Evolutionary conservation across 2,329 filamentous ascomycete species (phyloP).

Genomic region (Trichoderma guizhouense): DNA sequence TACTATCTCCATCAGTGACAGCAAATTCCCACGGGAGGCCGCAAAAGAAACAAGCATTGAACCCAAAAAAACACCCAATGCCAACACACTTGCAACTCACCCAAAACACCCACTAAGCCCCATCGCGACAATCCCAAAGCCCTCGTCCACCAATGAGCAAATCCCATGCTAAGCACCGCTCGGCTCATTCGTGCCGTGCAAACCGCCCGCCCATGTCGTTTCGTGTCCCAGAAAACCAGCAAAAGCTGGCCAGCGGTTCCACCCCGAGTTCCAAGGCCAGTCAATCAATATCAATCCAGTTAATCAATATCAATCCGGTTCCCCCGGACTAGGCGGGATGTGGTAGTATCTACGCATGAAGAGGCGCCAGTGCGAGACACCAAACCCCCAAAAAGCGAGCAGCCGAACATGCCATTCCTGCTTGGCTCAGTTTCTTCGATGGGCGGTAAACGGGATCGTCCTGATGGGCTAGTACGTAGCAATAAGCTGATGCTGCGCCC

Average conservation of each 20-base stretch:
- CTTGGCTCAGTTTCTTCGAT: no score
- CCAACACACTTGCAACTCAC: neutral
- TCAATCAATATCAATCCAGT: neutral
- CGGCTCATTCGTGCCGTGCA: slow-evolving; percentile 16
- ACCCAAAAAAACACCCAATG: neutral
- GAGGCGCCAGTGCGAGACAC: neutral
- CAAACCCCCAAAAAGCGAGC: neutral
- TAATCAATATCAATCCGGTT: neutral
- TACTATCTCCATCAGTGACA: neutral
- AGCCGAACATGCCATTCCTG: no score
- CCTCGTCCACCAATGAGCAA: slow-evolving; percentile 6
- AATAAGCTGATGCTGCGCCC: slow-evolving; percentile 19
- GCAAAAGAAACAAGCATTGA: neutral
- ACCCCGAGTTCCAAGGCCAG: neutral
- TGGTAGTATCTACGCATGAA: neutral
- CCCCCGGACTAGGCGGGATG: neutral
- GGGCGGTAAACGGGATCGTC: neutral
- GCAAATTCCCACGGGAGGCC: neutral
- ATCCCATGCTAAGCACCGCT: slow-evolving; percentile 1
- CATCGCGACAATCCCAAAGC: neutral
- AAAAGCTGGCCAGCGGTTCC: neutral
- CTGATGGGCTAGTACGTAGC: neutral
- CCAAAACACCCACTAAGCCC: neutral
- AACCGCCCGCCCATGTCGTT: slow-evolving; percentile 12
- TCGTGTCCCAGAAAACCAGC: neutral